Evolutionary conservation across 2,329 filamentous ascomycete species (phyloP), one percentile per base, ranked within the genome.

Genomic region (Fusarium cicatricum): DNA sequence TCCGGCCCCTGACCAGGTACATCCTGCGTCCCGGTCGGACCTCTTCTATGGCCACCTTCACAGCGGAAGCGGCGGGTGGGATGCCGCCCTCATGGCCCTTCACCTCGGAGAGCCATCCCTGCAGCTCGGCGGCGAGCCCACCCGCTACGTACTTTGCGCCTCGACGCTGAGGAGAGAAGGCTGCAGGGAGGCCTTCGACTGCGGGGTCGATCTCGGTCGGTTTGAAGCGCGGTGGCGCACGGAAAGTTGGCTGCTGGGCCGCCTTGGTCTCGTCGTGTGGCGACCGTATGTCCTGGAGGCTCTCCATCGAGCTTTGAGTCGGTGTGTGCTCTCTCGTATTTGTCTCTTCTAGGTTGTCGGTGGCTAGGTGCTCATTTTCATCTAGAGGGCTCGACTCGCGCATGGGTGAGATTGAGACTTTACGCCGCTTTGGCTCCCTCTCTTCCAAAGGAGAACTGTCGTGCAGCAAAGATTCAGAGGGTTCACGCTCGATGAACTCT

Each of bases 101-200:
- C 19, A 78, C 69, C 17, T 78, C 75, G 0, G 77, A 76, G 10
- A 79, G 66, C 74, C 75, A 77, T 12, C 72, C 71, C 54, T 79
- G 77, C 7, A 79, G 65, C 38, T 71, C 70, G 2, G 75, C 72
- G 1, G 77, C 77, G 17, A 78, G 62, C 0, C 77, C 77, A 15
- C 72, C 71, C 4, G 72, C 44, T 1, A 77, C 17, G 26, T 77
- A 79, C 47, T 65, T 72, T 11, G 57, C 67, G 14, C 75, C 74
- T 32, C 74, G 68, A 2, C 71, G 71, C 52, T 73, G 75, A 3
- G 75, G 75, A 2, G 75, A 75, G 38, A 77, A 76, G 14, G 68
- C 65, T 9, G 61, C 52, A 3, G 71, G 67, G 14, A 71, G 53
- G 8, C 67, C 62, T 26, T 68, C 55, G 11, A 52, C 17, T 8